A percentile compares a stretch with the other conserved stretches of the same genome.
Evolutionary conservation across 1,284 basidiomycete species (phyloP).

Genomic region (Malassezia sp.): DNA sequence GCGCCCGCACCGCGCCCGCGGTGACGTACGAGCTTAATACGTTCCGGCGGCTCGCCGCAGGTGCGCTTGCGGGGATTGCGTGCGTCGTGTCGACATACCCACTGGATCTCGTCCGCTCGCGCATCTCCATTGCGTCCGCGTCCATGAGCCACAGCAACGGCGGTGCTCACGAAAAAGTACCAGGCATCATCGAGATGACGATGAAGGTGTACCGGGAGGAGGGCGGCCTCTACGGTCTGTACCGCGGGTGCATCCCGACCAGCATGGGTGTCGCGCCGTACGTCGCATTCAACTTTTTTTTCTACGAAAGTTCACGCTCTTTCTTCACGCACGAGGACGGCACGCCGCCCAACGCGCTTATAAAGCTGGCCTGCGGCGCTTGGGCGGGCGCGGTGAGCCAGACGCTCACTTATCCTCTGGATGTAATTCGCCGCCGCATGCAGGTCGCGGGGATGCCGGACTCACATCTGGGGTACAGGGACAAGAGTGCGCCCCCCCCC

Average conservation of each 20-base stretch:
- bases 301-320: slow-evolving; percentile 42
- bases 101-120: slow-evolving; percentile 78
- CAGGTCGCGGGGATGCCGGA: slow-evolving; percentile 77
- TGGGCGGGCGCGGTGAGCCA: slow-evolving; percentile 63
- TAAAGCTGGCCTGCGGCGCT: slow-evolving; percentile 50
- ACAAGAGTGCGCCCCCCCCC: slow-evolving; percentile 50
- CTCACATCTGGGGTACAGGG: slow-evolving; percentile 59
- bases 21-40: slow-evolving; percentile 7
- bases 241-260: slow-evolving; percentile 76
- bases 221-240: slow-evolving; percentile 72
- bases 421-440: slow-evolving; percentile 86
- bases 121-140: slow-evolving; percentile 66
- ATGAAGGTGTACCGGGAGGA: slow-evolving; percentile 77
- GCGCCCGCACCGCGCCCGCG: background rate
- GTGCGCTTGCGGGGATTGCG: slow-evolving; percentile 78
- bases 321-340: slow-evolving; percentile 34
- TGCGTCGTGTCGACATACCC: slow-evolving; percentile 87
- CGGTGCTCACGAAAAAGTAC: slow-evolving; percentile 29
- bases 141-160: slow-evolving; percentile 20
- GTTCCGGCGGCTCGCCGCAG: slow-evolving; percentile 58
- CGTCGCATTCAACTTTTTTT: slow-evolving; percentile 51
- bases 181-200: slow-evolving; percentile 80
- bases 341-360: slow-evolving; percentile 21
- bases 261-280: slow-evolving; percentile 86
- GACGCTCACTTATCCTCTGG: slow-evolving; percentile 88